These are phyloP conservation scores for Pythium vanterpoolii DNA, from an alignment of 352 stramenopile genomes.

Conservation along the genomic window DNA sequence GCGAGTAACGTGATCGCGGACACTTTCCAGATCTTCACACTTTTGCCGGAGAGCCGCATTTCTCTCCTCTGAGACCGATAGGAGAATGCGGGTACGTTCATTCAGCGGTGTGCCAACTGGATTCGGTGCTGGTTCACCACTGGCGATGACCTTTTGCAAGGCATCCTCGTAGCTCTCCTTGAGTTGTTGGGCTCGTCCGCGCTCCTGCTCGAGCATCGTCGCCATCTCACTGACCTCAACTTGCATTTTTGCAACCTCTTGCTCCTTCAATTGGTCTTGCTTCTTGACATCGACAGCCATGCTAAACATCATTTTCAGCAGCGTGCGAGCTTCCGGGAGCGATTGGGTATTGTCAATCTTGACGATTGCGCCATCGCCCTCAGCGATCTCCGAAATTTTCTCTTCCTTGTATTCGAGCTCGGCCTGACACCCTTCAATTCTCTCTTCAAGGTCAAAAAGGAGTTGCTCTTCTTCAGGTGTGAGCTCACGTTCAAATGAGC, in stretches of 20 bases:
- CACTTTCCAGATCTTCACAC: slow-evolving; percentile 67
- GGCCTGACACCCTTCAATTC: slow-evolving; percentile 82
- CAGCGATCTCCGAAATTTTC: slow-evolving; percentile 80
- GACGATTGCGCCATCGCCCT: slow-evolving; percentile 46
- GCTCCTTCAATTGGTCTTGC: slow-evolving; percentile 78
- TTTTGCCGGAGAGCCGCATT: slow-evolving; percentile 69
- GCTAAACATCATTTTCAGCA: slow-evolving; percentile 82
- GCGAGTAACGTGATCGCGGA: slow-evolving; percentile 35
- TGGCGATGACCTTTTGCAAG: slow-evolving; percentile 66
- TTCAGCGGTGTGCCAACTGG: slow-evolving; percentile 38
- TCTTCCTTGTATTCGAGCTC: slow-evolving; percentile 89
- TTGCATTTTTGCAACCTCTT: slow-evolving; percentile 70
- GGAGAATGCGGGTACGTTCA: slow-evolving; percentile 58
- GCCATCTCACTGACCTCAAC: slow-evolving; percentile 67
- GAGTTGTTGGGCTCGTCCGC: slow-evolving; percentile 69
- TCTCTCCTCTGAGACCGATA: slow-evolving; percentile 74
- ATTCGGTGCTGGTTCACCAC: slow-evolving; percentile 23
- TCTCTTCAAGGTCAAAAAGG: slow-evolving; percentile 80
- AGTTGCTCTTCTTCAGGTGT: slow-evolving; percentile 80
- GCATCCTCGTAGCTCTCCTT: slow-evolving; percentile 85
- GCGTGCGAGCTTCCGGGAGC: slow-evolving; percentile 70
- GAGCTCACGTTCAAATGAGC: slow-evolving; percentile 42
- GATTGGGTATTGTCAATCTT: slow-evolving; percentile 85
- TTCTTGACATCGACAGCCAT: slow-evolving; percentile 89
- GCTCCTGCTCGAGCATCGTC: slow-evolving; percentile 62